phyloP scores from a whole-genome alignment of 202 grass and related monocot species.

The Tripidium arundinaceum region DNA sequence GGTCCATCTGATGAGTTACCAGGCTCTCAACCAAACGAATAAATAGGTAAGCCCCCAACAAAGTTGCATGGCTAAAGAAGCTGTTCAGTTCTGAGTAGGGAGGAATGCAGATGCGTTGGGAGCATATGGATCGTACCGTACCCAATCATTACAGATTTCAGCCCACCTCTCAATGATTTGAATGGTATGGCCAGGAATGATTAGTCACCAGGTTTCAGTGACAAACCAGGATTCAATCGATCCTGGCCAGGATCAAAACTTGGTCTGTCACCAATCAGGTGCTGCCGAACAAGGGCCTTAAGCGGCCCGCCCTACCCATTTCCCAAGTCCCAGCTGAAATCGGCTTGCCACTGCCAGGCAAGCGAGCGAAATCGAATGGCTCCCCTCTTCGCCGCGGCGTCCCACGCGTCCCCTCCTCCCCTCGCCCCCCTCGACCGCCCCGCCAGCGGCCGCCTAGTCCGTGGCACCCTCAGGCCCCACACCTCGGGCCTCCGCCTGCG shows the following conservation, averaged over 20 bases:
- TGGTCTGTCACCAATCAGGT: too few relatives aligned
- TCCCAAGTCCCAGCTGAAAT: neutral
- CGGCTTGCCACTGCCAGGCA: neutral
- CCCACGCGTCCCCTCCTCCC: too few relatives aligned
- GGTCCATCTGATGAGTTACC: neutral
- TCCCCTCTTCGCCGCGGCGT: slow-evolving; percentile 27
- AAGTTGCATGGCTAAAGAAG: neutral
- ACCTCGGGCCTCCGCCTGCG: too few relatives aligned
- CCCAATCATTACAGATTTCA: neutral
- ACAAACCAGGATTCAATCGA: too few relatives aligned
- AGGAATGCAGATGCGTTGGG: neutral
- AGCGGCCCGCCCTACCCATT: neutral
- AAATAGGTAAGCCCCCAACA: neutral
- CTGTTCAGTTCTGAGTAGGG: neutral
- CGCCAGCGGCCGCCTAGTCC: neutral
- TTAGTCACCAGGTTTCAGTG: too few relatives aligned
- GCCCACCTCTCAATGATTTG: neutral
- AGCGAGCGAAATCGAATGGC: slow-evolving; percentile 30
- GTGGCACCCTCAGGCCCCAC: neutral
- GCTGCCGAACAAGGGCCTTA: neutral
- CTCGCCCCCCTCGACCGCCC: neutral
- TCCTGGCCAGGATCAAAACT: too few relatives aligned
- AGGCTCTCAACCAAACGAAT: neutral
- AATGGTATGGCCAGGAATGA: neutral
- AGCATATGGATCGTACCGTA: neutral